Evolutionary conservation across 1,139 yeast genomes (phyloP).

Genomic region (Saccharomyces hybrid): DNA sequence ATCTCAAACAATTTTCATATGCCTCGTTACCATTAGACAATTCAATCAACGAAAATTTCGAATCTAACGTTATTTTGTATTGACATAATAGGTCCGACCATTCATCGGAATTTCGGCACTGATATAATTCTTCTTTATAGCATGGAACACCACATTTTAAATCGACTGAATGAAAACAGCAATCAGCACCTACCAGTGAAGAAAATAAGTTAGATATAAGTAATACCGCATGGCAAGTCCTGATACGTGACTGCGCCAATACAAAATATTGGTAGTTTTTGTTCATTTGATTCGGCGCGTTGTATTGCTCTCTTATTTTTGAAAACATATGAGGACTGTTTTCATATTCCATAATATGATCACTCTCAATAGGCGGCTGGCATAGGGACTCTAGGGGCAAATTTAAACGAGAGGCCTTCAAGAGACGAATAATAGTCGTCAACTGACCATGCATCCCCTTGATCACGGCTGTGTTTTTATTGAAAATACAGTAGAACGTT

Average conservation of each 20-base stretch:
- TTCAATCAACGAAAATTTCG: constrained; percentile 45
- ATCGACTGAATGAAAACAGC: constrained; percentile 48
- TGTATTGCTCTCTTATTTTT: constrained; percentile 26
- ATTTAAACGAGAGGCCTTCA: constrained; percentile 67
- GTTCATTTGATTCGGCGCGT: constrained; percentile 35
- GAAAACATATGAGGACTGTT: constrained; percentile 31
- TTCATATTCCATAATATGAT: constrained; percentile 26
- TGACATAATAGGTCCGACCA: constrained; percentile 46
- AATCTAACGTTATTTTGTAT: constrained; percentile 35
- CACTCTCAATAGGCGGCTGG: constrained; percentile 45
- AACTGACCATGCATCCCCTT: constrained; percentile 71
- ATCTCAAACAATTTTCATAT: constrained; percentile 43
- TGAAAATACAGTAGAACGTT: constrained; percentile 73
- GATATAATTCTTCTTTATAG: constrained; percentile 61
- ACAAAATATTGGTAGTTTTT: constrained; percentile 68
- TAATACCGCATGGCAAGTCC: constrained; percentile 76
- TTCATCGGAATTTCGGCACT: constrained; percentile 44
- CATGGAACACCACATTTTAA: constrained; percentile 66
- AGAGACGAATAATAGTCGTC: constrained; percentile 71
- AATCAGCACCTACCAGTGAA: constrained; percentile 56
- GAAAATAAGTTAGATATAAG: constrained; percentile 65
- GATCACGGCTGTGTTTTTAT: constrained; percentile 63
- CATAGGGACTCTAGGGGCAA: constrained; percentile 56
- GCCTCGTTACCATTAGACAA: constrained; percentile 50
- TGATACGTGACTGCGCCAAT: constrained; percentile 72